Evolutionary conservation across 495 filamentous ascomycete genomes (phyloP).

Genomic region (Hypoxylon crocopeplum): DNA sequence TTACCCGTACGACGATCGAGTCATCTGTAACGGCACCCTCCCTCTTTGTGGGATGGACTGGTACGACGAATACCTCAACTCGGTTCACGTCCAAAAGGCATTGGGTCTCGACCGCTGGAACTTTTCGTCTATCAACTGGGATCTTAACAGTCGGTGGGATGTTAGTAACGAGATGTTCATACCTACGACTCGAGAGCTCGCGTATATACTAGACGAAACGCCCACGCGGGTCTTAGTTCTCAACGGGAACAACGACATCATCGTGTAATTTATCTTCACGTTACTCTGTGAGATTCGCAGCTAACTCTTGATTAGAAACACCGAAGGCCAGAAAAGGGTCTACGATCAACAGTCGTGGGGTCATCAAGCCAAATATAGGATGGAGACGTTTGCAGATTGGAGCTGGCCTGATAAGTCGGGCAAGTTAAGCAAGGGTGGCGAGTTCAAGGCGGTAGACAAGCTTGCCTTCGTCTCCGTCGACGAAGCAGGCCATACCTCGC

Average conservation of each 20-base stretch:
- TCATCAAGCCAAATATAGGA: neutral
- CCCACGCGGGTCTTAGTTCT: neutral
- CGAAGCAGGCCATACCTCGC: neutral
- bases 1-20: neutral
- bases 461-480: neutral
- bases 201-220: neutral
- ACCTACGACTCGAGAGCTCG: neutral
- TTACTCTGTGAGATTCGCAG: neutral
- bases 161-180: neutral
- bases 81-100: neutral
- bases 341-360: neutral
- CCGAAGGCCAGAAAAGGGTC: neutral
- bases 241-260: neutral
- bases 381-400: neutral
- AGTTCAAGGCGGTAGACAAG: neutral
- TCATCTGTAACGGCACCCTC: neutral
- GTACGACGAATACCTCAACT: neutral
- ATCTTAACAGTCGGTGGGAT: neutral
- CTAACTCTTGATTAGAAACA: neutral
- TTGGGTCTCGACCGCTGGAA: neutral
- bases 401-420: neutral
- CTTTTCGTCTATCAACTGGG: neutral
- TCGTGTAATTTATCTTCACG: neutral
- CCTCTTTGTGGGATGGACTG: neutral
- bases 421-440: neutral